Base-by-base conservation (phyloP, 2,329 filamentous ascomycete genomes). In the Zymoseptoria tritici region DNA sequence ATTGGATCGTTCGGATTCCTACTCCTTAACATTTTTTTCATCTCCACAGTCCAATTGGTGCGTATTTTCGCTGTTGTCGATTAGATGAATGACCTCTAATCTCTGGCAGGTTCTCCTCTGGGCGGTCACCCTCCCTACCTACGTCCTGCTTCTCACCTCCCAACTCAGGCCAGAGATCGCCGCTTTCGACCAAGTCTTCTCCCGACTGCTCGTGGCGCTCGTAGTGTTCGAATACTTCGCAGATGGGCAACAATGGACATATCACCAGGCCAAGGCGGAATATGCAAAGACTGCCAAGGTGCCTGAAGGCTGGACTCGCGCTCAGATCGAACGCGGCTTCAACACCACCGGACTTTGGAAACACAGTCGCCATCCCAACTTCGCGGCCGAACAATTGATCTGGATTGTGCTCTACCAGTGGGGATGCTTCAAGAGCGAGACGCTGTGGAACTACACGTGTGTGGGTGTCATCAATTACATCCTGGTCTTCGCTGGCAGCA, bases 181-280 rank as follows among this genome's bases (percentile, higher is more conserved):
- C 63, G 78, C 31, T 62, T 81, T 83, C 55, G 92, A 88, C 66
- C 73, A 79, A 36, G 65, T 82, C 51, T 83, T 86, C 71, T 78
- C 82, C 2, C 78, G 82, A 59, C 68, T 76, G 51, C 76, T 87
- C 52, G 76, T 86, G 63, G 77, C 76, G 58, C 76, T 87, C 42
- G 77, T 89, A 20, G 73, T 86, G n/a, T 70, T 87, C 56, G 83
- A 96, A 69, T 90, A 83, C 75, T 83, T 96, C 70, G 90, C 91
- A 70, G 94, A 99, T 73, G 87, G 92, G 64, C 91, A 97, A 73
- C 92, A 97, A 76, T 99, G 92, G 92, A 80, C 84, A 64, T 99
- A 86, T 77, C 92, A 99, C 73, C 77, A 77, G 16, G 92, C 91
- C 54, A 97, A 97, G 77, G 78, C 83, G 52, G 74, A 83, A 51